Evolutionary conservation across 768 basidiomycete species (phyloP), one percentile per base, ranked within the genome.

Genomic region (Udeniomyces megalosporus): DNA sequence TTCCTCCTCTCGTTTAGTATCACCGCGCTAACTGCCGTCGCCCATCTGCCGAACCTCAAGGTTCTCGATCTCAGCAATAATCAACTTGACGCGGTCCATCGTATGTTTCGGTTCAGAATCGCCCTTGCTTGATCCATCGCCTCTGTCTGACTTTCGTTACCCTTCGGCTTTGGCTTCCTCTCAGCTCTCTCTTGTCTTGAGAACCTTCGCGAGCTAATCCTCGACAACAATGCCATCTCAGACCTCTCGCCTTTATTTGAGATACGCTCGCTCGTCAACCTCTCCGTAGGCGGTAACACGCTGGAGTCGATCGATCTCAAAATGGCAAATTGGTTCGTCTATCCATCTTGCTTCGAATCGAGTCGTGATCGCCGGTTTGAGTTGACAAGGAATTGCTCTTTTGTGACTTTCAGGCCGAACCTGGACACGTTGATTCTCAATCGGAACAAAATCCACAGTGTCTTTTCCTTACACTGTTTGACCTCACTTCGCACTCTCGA

Each of bases 61-160:
- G 81, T 80, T 69, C 79, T 99, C 70, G 90, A 99, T 75, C 82
- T 99, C 65, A 90, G 88, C 72, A 73, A 81, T 69, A 97, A 97
- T 73, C 80, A 87, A 66, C 79, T 97, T 57, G 89, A 93, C 65
- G 87, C 87, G 8, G 77, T 97, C 61, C 80, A 78, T 53, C 88
- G 88, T 93, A 73, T 75, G 88, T 83, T 44, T 12, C 56, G 24
- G n/a, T 45, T 51, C 28, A 45, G 28, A 15, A 15, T 15, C 38
- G 2, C 29, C 34, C 26, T n/a, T 47, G 35, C 7, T 22, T 47
- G 5, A 35, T 28, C 24, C 44, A n/a, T 34, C 45, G 67, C 60
- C 61, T 51, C 35, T 51, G n/a, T 26, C 51, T 53, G 20, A 53
- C 26, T 29, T 22, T 45, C 3, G 1, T 28, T 34, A n/a, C 17